Percentiles rank a stretch among this genome's conserved stretches.
phyloP scores from a whole-genome alignment of 2,329 filamentous ascomycete genomes.

The Karstenula rhodostoma region DNA sequence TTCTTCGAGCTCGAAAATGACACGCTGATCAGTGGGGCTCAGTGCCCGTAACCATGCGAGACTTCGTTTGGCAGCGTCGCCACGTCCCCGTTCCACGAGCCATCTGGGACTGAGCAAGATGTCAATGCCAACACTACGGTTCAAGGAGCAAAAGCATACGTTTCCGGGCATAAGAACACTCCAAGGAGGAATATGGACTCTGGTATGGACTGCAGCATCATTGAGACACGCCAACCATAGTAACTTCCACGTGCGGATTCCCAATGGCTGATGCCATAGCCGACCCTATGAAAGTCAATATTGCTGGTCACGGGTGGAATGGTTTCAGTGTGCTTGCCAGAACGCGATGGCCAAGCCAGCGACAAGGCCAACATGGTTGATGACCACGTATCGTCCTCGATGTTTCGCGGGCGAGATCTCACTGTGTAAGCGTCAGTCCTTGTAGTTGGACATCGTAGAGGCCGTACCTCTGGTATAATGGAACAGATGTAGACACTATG shows the following conservation, averaged over 20 bases:
- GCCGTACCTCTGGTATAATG: constrained; percentile 63
- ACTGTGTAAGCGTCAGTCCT: constrained; percentile 41
- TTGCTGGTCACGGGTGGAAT: not conserved
- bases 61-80: constrained; percentile 54
- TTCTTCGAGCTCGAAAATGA: constrained; percentile 50
- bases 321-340: constrained; percentile 53
- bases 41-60: constrained; percentile 60
- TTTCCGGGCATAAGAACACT: constrained; percentile 63
- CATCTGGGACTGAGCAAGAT: constrained; percentile 59
- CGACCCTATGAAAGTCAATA: constrained; percentile 54
- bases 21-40: constrained; percentile 46
- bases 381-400: constrained; percentile 64
- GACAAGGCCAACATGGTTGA: constrained; percentile 68
- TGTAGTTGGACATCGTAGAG: not conserved
- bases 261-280: constrained; percentile 66
- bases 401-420: constrained; percentile 64
- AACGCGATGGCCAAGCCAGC: constrained; percentile 63
- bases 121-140: constrained; percentile 5
- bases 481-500: constrained; percentile 64
- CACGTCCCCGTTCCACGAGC: constrained; percentile 62
- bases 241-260: constrained; percentile 51
- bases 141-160: constrained; percentile 49
- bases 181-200: constrained; percentile 60
- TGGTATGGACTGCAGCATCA: constrained; percentile 62
- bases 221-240: constrained; percentile 63